Evolutionary conservation across 768 basidiomycete genomes (phyloP), one percentile per base, ranked within the genome.

Genomic region (Russula earlei): DNA sequence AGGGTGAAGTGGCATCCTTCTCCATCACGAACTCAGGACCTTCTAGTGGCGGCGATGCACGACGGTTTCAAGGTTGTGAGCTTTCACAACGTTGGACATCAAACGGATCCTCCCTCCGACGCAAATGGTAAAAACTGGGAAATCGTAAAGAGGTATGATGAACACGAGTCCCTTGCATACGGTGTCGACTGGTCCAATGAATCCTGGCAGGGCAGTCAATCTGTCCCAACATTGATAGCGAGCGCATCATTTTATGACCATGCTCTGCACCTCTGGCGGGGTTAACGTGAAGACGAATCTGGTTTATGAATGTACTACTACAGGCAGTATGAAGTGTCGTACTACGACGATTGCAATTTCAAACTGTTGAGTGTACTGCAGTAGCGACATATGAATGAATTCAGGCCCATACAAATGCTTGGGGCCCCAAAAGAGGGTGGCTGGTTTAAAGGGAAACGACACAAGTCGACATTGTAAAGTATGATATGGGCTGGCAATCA

Each of bases 201-300:
- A 17, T 57, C 66, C 27, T 55, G 36, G 17, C 20, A 62, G 10
- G 67, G 58, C 12, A n/a, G n/a, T n/a, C 68, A 63, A 4, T 59
- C 62, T 1, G 68, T 72, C 34, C 62, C 59, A 41, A 83, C 82
- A 2, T 52, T 86, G 49, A 75, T 97, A 36, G 92, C 83, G 8
- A 94, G 85, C 60, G 94, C 92, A 67, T 96, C 92, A 17, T 99
- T 99, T 71, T 99, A 98, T 65, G 96, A 99, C 65, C 90, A 92
- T 67, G 69, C 74, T 36, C 67, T 97, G 69, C 80, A 83, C 66
- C 63, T 93, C 17, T 99, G 95, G 94, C 71, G 69, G 43, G 85
- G 76, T 31, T 92, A 67, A 78, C 10, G n/a, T n/a, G 15, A 22
- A 47, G 19, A 38, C 14, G 37, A 20, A 55, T 17, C 22, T 48